Evolutionary conservation across 768 basidiomycete species (phyloP).

Genomic region (Podaxis mareebaensis): DNA sequence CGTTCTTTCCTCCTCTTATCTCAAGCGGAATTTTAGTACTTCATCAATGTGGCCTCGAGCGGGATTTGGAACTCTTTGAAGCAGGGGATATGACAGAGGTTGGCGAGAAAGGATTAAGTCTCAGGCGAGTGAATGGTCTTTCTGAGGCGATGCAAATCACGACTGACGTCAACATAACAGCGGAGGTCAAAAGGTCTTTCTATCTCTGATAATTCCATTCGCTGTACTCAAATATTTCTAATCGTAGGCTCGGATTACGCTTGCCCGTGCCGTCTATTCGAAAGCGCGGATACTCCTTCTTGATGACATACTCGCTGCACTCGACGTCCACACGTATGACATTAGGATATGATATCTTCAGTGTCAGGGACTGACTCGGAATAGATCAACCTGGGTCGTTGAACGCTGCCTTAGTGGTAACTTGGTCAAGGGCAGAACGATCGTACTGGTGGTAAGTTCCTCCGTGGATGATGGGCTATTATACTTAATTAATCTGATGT

Average conservation of each 20-base stretch:
- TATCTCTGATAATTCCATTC: background rate
- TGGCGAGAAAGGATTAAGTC: conserved; percentile 67
- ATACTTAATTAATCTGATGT: background rate
- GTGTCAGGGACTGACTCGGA: conserved; percentile 27
- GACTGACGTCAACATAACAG: conserved; percentile 19
- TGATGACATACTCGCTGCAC: conserved; percentile 73
- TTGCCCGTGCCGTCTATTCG: conserved; percentile 49
- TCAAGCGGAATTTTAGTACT: conserved; percentile 41
- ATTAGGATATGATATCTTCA: background rate
- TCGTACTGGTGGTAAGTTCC: conserved; percentile 70
- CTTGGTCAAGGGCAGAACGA: conserved; percentile 74
- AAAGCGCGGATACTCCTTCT: conserved; percentile 62
- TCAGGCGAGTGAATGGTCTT: conserved; percentile 27
- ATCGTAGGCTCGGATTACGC: conserved; percentile 43
- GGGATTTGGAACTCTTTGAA: conserved; percentile 68
- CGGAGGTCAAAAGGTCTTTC: conserved; percentile 44
- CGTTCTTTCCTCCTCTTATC: background rate
- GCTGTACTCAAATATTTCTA: background rate
- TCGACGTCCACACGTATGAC: conserved; percentile 42
- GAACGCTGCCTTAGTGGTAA: conserved; percentile 79
- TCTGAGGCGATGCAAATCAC: background rate
- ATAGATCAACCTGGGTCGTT: conserved; percentile 82
- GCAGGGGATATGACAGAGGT: conserved; percentile 72
- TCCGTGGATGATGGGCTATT: background rate
- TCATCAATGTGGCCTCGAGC: conserved; percentile 70